Evolutionary conservation across 257 asterid genomes (phyloP).

Genomic region (Solanum lycopersicoides): DNA sequence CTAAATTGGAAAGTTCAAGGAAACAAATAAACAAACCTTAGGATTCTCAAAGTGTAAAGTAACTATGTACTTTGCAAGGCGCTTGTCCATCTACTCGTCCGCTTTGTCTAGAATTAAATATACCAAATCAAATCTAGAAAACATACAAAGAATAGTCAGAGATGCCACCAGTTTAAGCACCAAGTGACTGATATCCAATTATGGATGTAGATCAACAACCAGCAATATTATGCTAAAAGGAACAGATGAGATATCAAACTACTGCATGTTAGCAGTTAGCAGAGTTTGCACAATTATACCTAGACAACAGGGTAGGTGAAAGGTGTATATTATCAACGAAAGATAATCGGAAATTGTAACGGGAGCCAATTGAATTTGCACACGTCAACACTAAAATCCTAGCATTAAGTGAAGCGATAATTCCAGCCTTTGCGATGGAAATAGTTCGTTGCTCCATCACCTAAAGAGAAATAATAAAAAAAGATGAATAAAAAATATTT

Average conservation of each 20-base stretch:
- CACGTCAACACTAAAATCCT: constrained; percentile 95
- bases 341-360: constrained; percentile 86
- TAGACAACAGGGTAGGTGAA: constrained; percentile 84
- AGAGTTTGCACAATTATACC: constrained; percentile 26
- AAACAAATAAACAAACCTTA: constrained; percentile 36
- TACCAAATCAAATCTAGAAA: constrained; percentile 86
- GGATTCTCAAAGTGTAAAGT: constrained; percentile 81
- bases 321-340: constrained; percentile 94
- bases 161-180: not conserved
- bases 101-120: constrained; percentile 93
- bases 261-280: not conserved
- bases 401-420: constrained; percentile 93
- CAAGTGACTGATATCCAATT: not conserved
- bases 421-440: constrained; percentile 97
- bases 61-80: constrained; percentile 95
- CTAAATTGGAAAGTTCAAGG: not conserved
- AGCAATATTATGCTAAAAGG: not conserved
- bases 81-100: constrained; percentile 84
- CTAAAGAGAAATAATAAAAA: constrained; percentile 18
- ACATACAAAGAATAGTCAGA: not conserved
- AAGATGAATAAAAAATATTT: not conserved
- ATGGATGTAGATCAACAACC: not conserved
- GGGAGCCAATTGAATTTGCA: constrained; percentile 96
- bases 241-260: not conserved
- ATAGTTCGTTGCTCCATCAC: constrained; percentile 99